phyloP scores from a whole-genome alignment of 2,329 filamentous ascomycete genomes.

The Aspergillus tamarii region DNA sequence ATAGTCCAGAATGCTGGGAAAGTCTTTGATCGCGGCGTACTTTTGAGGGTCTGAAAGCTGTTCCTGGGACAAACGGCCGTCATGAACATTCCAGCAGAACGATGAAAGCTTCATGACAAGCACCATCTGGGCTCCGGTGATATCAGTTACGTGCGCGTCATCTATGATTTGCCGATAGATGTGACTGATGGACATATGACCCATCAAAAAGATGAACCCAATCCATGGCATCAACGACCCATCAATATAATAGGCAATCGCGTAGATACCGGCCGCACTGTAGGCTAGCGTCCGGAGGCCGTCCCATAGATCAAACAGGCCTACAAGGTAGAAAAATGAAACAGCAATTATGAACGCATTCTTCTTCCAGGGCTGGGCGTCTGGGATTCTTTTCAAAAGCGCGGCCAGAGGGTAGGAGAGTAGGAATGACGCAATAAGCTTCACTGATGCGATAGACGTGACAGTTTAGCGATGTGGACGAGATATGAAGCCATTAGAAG shows the following conservation, averaged over 20 bases:
- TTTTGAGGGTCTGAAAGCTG: slow-evolving; percentile 87
- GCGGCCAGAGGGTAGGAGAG: slow-evolving; percentile 90
- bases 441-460: slow-evolving; percentile 62
- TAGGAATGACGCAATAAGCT: slow-evolving; percentile 87
- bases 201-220: slow-evolving; percentile 91
- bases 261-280: slow-evolving; percentile 77
- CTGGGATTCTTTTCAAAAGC: slow-evolving; percentile 85
- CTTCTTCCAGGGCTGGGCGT: slow-evolving; percentile 79
- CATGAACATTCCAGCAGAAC: slow-evolving; percentile 97
- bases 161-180: slow-evolving; percentile 75
- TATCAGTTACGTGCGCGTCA: slow-evolving; percentile 72
- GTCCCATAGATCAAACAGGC: slow-evolving; percentile 88
- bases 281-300: slow-evolving; percentile 79
- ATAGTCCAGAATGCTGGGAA: slow-evolving; percentile 80
- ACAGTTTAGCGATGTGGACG: slow-evolving; percentile 7
- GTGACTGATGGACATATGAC: slow-evolving; percentile 90
- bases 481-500: neutral
- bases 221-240: slow-evolving; percentile 98
- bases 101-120: slow-evolving; percentile 95
- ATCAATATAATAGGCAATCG: slow-evolving; percentile 79
- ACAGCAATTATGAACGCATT: slow-evolving; percentile 83
- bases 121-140: slow-evolving; percentile 96
- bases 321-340: slow-evolving; percentile 87
- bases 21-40: slow-evolving; percentile 72
- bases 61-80: slow-evolving; percentile 77